phyloP scores from a whole-genome alignment of 164 flowering plant genomes.

The Malania oleifera region DNA sequence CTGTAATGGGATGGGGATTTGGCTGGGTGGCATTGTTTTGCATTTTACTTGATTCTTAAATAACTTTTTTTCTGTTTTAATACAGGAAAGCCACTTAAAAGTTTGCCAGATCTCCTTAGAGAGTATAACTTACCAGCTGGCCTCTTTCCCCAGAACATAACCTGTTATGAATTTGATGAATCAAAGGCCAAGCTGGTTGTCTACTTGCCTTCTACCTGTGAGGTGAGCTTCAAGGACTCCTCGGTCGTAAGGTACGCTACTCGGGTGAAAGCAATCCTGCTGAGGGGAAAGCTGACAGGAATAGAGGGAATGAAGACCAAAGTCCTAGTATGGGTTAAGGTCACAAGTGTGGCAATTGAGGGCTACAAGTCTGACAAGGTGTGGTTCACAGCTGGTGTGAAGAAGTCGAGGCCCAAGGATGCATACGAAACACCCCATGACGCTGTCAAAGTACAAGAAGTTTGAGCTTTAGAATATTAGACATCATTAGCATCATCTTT shows the following conservation, averaged over 20 bases:
- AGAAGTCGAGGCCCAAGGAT: constrained; percentile 67
- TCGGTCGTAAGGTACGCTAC: constrained; percentile 50
- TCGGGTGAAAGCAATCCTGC: constrained; percentile 54
- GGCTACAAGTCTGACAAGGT: constrained; percentile 80
- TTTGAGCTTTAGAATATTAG: constrained; percentile 32
- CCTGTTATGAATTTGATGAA: constrained; percentile 80
- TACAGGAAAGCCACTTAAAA: constrained; percentile 68
- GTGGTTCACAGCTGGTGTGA: constrained; percentile 83
- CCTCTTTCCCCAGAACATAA: constrained; percentile 80
- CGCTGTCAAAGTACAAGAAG: constrained; percentile 60
- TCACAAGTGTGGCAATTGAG: constrained; percentile 64
- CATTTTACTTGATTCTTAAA: neutral
- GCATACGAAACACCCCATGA: constrained; percentile 59
- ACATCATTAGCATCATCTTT: neutral
- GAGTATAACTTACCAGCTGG: constrained; percentile 72
- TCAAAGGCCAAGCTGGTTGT: constrained; percentile 68
- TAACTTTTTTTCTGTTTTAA: neutral
- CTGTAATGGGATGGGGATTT: too few species aligned
- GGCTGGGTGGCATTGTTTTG: too few species aligned
- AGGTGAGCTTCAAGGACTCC: constrained; percentile 81
- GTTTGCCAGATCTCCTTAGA: constrained; percentile 53
- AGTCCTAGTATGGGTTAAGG: constrained; percentile 88
- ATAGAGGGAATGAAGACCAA: constrained; percentile 97
- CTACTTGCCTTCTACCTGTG: constrained; percentile 67
- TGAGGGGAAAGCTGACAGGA: constrained; percentile 72